Base-by-base conservation (phyloP, 169 alveolate species). In the Eimeria maxima region DNA sequence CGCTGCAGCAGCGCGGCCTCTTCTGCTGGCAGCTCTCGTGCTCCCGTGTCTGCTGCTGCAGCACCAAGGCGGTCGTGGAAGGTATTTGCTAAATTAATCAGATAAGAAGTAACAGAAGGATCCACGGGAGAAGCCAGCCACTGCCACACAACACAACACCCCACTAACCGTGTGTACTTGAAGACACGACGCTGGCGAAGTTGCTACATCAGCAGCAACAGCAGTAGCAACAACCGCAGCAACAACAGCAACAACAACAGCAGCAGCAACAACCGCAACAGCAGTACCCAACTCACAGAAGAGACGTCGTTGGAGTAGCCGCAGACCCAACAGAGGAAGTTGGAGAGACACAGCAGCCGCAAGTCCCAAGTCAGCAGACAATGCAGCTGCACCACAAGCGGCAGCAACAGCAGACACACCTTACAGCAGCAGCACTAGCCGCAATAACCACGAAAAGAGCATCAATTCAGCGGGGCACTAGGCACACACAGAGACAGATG, bases 11-110 rank as follows among this genome's bases (percentile, higher is more conserved):
- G 42, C 38, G 87, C 95, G 5, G 87, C 27, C 74, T 89, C 95
- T 4, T 89, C 95, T 29, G 80, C 86, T 24, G 95, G 95, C 50
- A 89, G 95, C 78, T 89, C 95, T 0, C 86, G 95, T 33, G 95
- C 95, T 14, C 60, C 60, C 16, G 60, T 14, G 16, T 53, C 60
- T 53, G 60, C 60, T 11, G 60, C 60, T 11, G 95, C 73, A 5
- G 95, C 89, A 20, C 65, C 89, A 50, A 78, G 65, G 33, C 89
- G 89, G 45, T 78, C 89, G n/a, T 13, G 4, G 29, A 78, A 78
- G 55, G 89, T 42, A 8, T 14, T 6, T 8, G 89, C 89, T 29
- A 78, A 42, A 27, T 42, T 42, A 29, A 78, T 38, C 1, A 78
- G 33, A 45, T 78, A 78, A 38, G 57, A 44, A 8, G 44, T 27